Evolutionary conservation across 768 basidiomycete genomes (phyloP).

Genomic region (Hysterangium stoloniferum): DNA sequence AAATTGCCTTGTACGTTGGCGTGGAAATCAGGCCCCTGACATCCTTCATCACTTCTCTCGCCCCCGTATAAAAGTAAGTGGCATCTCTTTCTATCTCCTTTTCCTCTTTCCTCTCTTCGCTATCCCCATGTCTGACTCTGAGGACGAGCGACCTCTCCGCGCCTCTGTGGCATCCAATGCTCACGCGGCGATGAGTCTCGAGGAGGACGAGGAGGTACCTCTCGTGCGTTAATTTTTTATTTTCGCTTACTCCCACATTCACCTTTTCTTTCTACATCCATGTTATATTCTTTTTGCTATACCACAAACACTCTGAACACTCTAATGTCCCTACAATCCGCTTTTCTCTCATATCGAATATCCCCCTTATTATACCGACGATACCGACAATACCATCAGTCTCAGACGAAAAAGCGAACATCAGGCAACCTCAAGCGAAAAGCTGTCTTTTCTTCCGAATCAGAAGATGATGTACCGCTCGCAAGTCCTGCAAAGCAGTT

Average conservation of each 20-base stretch:
- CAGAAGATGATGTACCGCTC: slow-evolving; percentile 58
- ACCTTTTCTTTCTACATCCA: slow-evolving; percentile 1
- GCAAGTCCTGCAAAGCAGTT: slow-evolving; percentile 58
- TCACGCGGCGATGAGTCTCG: slow-evolving; percentile 39
- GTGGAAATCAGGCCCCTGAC: slow-evolving; percentile 8
- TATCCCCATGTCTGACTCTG: slow-evolving; percentile 39
- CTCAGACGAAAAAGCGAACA: slow-evolving; percentile 39
- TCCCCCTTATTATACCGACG: background rate
- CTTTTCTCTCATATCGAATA: background rate
- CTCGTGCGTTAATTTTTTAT: slow-evolving; percentile 42
- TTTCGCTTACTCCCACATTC: slow-evolving; percentile 1
- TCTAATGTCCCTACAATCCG: slow-evolving; percentile 20
- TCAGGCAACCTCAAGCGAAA: slow-evolving; percentile 46
- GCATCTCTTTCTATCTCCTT: slow-evolving; percentile 10
- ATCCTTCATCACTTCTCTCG: slow-evolving; percentile 1
- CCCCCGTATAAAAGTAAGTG: background rate
- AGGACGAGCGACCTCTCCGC: slow-evolving; percentile 48
- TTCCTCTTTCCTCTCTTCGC: slow-evolving; percentile 21
- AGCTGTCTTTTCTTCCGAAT: slow-evolving; percentile 8
- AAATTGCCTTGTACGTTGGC: slow-evolving; percentile 32
- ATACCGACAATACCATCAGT: slow-evolving; percentile 6
- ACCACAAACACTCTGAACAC: background rate
- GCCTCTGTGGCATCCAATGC: slow-evolving; percentile 38
- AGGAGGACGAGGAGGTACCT: slow-evolving; percentile 66
- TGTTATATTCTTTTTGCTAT: slow-evolving; percentile 34